Percentiles rank a stretch among this genome's conserved stretches.
phyloP scores from a whole-genome alignment of 352 stramenopile genomes.

The Thraustochytrium striatum region DNA sequence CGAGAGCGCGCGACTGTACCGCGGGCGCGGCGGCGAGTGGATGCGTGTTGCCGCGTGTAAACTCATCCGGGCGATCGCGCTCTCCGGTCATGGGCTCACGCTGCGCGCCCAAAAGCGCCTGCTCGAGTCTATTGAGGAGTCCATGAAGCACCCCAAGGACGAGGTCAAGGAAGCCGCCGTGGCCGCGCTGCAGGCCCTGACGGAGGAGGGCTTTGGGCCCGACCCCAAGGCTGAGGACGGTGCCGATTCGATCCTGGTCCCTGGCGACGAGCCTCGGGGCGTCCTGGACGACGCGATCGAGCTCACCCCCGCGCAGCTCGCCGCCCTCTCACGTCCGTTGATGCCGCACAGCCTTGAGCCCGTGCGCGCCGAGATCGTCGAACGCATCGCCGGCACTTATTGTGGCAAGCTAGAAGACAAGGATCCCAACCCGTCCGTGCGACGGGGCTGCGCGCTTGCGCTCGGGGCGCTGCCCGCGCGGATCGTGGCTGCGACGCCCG shows the following conservation, averaged over 20 bases:
- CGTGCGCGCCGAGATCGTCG: slow-evolving; percentile 60
- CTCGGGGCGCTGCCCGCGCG: slow-evolving; percentile 71
- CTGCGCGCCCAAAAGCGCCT: slow-evolving; percentile 67
- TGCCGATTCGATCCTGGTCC: slow-evolving; percentile 69
- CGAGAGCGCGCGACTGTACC: slow-evolving; percentile 89
- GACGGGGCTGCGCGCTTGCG: slow-evolving; percentile 73
- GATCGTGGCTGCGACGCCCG: slow-evolving; percentile 59
- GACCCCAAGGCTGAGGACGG: slow-evolving; percentile 16
- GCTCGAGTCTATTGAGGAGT: slow-evolving; percentile 79
- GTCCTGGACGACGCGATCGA: background rate
- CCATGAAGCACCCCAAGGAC: slow-evolving; percentile 87
- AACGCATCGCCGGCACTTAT: slow-evolving; percentile 66
- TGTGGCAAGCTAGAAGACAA: slow-evolving; percentile 58
- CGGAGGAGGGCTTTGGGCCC: slow-evolving; percentile 53
- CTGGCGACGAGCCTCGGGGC: slow-evolving; percentile 53
- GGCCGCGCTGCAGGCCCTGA: slow-evolving; percentile 74
- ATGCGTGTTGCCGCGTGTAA: slow-evolving; percentile 87
- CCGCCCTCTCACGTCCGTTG: background rate
- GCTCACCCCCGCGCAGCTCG: background rate
- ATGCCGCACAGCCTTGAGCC: slow-evolving; percentile 33
- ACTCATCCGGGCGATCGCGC: slow-evolving; percentile 85
- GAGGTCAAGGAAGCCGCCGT: slow-evolving; percentile 79
- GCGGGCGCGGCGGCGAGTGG: slow-evolving; percentile 88
- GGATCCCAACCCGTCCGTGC: slow-evolving; percentile 77
- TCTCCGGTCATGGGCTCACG: slow-evolving; percentile 59